These are phyloP conservation scores for Quercus suber DNA, from an alignment of 306 rosid genomes.

Conservation along the genomic window DNA sequence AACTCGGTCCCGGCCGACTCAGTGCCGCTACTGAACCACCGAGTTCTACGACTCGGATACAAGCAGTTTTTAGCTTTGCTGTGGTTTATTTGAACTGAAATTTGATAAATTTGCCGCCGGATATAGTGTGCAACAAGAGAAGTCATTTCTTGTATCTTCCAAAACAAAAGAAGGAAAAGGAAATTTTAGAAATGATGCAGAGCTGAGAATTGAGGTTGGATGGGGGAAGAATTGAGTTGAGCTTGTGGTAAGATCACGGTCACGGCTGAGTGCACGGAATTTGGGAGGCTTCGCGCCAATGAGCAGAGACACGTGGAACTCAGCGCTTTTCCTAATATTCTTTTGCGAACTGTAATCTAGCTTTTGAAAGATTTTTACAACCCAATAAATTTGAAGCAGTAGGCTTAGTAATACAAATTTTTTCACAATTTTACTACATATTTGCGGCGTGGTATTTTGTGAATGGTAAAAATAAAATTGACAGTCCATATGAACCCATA, in stretches of 20 bases:
- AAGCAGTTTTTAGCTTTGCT: slow-evolving; percentile 2
- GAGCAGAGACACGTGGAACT: neutral
- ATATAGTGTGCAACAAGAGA: slow-evolving; percentile 15
- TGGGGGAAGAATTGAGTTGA: too few relatives aligned
- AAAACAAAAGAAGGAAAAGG: neutral
- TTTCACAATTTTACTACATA: too few relatives aligned
- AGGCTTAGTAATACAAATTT: too few relatives aligned
- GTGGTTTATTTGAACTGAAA: slow-evolving; percentile 18
- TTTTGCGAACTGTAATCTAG: neutral
- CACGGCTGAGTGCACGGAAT: neutral
- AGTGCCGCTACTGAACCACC: slow-evolving; percentile 42
- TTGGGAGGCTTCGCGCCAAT: neutral
- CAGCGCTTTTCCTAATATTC: too few relatives aligned
- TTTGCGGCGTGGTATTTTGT: fast-evolving
- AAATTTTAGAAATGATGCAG: neutral
- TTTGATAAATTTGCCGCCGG: slow-evolving; percentile 19
- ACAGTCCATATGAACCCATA: fast-evolving
- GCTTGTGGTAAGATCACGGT: neutral
- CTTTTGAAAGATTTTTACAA: neutral
- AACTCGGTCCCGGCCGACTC: slow-evolving; percentile 50
- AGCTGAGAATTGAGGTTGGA: too few relatives aligned
- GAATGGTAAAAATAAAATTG: fast-evolving
- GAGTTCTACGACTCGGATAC: slow-evolving; percentile 27
- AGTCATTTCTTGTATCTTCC: slow-evolving; percentile 16
- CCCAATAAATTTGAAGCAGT: too few relatives aligned